phyloP scores from a whole-genome alignment of 768 basidiomycete species.

The Leccinum variicolor region DNA sequence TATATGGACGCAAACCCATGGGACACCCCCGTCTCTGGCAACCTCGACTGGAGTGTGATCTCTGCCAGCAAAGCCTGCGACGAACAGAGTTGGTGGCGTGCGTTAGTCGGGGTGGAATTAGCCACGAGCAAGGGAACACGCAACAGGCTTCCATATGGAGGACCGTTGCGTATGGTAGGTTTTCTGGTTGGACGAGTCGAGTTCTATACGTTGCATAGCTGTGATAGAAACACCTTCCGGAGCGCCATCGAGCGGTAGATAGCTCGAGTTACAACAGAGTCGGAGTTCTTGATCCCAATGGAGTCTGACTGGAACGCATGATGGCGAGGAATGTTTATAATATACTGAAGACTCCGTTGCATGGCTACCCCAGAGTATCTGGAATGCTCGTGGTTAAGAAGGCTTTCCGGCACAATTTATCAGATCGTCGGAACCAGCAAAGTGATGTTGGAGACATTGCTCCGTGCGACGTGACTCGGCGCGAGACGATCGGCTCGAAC shows the following conservation, averaged over 20 bases:
- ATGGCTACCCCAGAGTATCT: neutral
- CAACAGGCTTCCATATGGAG: neutral
- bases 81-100: neutral
- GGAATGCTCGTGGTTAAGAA: neutral
- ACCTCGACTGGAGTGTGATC: neutral
- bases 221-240: neutral
- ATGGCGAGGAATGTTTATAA: too few species aligned
- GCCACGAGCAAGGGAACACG: neutral
- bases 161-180: neutral
- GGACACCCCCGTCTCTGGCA: neutral
- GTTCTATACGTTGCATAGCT: neutral
- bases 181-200: too few species aligned
- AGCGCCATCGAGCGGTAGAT: neutral
- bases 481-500: neutral
- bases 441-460: neutral
- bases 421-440: neutral
- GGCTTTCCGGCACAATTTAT: neutral
- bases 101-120: neutral
- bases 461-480: neutral
- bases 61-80: constrained; percentile 1
- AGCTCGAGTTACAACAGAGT: neutral
- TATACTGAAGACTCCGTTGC: neutral
- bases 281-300: neutral
- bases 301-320: neutral
- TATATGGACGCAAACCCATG: neutral